Conservation (phyloP, 2,329 filamentous ascomycete genomes). For the Sordariomycetes sp. region DNA sequence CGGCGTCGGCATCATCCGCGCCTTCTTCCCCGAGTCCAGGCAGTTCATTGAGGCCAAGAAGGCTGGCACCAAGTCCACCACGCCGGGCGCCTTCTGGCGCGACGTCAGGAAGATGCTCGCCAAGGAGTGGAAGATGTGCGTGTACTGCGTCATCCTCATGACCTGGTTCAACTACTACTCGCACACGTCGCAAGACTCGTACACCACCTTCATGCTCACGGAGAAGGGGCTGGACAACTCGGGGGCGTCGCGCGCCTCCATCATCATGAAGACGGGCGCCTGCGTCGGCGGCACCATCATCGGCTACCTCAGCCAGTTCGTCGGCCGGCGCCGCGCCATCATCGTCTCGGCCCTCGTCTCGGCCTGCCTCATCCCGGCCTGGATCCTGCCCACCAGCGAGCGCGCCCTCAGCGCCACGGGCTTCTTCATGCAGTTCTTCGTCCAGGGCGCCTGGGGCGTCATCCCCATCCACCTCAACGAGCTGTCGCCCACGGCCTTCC, state of each 20-base stretch:
- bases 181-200: conserved; percentile 71
- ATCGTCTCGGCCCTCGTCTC: conserved; percentile 49
- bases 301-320: conserved; percentile 65
- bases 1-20: conserved; percentile 68
- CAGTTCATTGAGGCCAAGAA: conserved; percentile 40
- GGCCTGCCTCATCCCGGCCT: conserved; percentile 53
- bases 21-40: conserved; percentile 66
- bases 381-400: conserved; percentile 50
- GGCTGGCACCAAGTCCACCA: conserved; percentile 19
- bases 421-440: conserved; percentile 72
- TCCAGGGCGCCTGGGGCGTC: conserved; percentile 67
- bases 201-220: conserved; percentile 60
- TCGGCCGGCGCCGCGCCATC: conserved; percentile 62
- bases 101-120: conserved; percentile 71
- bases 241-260: conserved; percentile 56
- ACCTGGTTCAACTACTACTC: conserved; percentile 70
- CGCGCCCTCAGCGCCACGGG: conserved; percentile 52
- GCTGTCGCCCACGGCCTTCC: conserved; percentile 59
- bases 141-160: conserved; percentile 50
- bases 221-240: conserved; percentile 35
- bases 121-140: conserved; percentile 68
- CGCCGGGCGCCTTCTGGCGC: conserved; percentile 50
- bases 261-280: conserved; percentile 70
- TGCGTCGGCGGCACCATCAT: conserved; percentile 64
- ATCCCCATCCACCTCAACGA: conserved; percentile 75